These are phyloP conservation scores for Pleurotus citrinopileatus DNA, from an alignment of 768 basidiomycete genomes.

Conservation along the genomic window DNA sequence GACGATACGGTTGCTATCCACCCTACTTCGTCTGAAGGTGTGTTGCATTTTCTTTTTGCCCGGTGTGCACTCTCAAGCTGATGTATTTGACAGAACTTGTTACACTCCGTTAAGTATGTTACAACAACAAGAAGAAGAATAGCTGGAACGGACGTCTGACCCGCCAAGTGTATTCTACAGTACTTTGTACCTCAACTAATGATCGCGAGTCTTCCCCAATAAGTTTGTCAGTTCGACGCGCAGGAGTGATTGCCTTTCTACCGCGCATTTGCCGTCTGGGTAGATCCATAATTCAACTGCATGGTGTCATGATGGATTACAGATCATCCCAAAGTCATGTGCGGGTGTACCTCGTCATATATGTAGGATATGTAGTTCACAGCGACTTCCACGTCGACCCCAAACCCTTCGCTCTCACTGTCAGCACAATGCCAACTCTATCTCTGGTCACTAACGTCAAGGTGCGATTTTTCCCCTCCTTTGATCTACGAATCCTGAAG, in stretches of 20 bases:
- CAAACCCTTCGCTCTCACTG: conserved; percentile 29
- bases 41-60: conserved; percentile 19
- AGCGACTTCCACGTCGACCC: no score
- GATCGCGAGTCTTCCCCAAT: no score
- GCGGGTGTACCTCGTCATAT: no score
- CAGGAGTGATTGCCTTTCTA: no score
- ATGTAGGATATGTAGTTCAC: no score
- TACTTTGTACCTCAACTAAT: no score
- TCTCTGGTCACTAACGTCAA: conserved; percentile 42
- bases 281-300: no score
- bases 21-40: conserved; percentile 83
- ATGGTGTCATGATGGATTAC: neutral
- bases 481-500: neutral
- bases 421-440: conserved; percentile 37
- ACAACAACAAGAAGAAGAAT: neutral
- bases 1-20: conserved; percentile 93
- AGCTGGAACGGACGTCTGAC: no score
- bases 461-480: conserved; percentile 23
- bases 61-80: conserved; percentile 15
- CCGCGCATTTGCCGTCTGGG: no score
- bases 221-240: no score
- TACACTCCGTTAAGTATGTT: conserved; percentile 40
- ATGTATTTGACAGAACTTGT: conserved; percentile 44
- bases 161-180: no score
- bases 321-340: neutral